These are phyloP conservation scores for Aphanomyces cochlioides DNA, from an alignment of 352 stramenopile genomes.

Conservation along the genomic window DNA sequence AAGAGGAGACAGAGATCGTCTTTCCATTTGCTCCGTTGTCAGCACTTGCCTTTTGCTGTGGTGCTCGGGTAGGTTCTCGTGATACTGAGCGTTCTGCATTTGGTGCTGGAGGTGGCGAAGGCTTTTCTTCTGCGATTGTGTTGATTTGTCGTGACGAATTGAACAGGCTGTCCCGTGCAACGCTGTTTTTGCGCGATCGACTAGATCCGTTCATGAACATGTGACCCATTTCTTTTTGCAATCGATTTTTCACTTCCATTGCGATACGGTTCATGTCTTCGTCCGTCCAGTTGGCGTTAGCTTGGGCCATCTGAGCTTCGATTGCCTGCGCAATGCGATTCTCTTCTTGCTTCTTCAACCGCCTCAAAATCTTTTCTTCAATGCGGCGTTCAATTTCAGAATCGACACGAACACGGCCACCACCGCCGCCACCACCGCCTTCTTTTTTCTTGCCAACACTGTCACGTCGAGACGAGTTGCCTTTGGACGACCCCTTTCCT, in stretches of 20 bases:
- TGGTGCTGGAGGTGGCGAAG: not conserved
- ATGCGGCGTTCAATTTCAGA: conserved; percentile 77
- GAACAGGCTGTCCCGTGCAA: conserved; percentile 9
- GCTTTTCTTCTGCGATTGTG: conserved; percentile 17
- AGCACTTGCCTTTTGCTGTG: not conserved
- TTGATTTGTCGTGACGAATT: not conserved
- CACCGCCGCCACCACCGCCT: conserved; percentile 26
- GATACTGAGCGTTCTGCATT: not conserved
- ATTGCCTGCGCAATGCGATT: conserved; percentile 78
- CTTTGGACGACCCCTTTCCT: conserved; percentile 1
- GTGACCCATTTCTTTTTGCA: conserved; percentile 70
- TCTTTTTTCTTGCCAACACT: conserved; percentile 18
- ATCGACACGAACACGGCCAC: conserved; percentile 54
- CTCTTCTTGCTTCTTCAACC: conserved; percentile 85
- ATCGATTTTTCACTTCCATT: conserved; percentile 83
- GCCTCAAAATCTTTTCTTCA: conserved; percentile 82
- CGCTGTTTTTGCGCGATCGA: conserved; percentile 30
- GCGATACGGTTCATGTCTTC: conserved; percentile 89
- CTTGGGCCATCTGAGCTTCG: conserved; percentile 71
- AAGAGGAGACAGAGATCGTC: not conserved
- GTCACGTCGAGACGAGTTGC: not conserved
- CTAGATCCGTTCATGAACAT: conserved; percentile 18
- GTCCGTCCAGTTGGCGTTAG: conserved; percentile 84
- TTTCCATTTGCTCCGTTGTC: not conserved
- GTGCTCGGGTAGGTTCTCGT: not conserved